phyloP scores from a whole-genome alignment of 2,329 filamentous ascomycete species.

The Periconia digitata region DNA sequence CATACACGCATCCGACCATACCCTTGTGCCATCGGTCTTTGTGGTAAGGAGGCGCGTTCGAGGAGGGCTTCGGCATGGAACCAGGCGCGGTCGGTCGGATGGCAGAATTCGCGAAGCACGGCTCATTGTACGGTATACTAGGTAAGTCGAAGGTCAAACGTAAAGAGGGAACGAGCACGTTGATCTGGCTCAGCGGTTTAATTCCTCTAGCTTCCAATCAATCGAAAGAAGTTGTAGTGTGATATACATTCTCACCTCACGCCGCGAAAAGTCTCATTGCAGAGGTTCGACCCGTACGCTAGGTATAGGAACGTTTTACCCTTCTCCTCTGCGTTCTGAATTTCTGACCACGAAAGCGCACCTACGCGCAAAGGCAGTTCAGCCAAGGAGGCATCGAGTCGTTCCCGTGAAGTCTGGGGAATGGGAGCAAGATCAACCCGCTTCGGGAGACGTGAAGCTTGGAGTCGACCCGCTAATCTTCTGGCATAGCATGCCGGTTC shows the following conservation, averaged over 20 bases:
- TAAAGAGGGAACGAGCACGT: conserved; percentile 78
- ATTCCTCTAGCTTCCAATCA: too few species aligned
- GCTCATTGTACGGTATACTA: conserved; percentile 82
- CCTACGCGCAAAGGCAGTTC: conserved; percentile 27
- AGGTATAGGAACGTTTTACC: conserved; percentile 42
- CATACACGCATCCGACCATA: conserved; percentile 91
- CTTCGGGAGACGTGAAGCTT: conserved; percentile 5
- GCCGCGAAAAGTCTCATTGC: conserved; percentile 76
- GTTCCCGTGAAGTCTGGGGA: conserved; percentile 26
- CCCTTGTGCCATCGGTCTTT: conserved; percentile 74
- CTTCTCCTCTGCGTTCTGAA: conserved; percentile 25
- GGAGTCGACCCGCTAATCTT: conserved; percentile 14
- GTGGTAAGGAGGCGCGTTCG: conserved; percentile 43
- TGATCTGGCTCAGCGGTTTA: conserved; percentile 75
- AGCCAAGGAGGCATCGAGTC: conserved; percentile 34
- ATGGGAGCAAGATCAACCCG: conserved; percentile 20
- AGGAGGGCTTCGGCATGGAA: conserved; percentile 31
- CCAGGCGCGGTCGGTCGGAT: conserved; percentile 49
- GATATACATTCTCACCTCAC: too few species aligned
- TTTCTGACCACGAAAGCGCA: conserved; percentile 15
- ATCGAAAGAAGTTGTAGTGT: too few species aligned
- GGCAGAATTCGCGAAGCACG: conserved; percentile 85
- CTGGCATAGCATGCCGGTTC: conserved; percentile 8
- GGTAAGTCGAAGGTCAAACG: conserved; percentile 82
- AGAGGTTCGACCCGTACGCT: conserved; percentile 91